Conservation (phyloP, 116 monocot species). For the Dioscorea cayenensis region DNA sequence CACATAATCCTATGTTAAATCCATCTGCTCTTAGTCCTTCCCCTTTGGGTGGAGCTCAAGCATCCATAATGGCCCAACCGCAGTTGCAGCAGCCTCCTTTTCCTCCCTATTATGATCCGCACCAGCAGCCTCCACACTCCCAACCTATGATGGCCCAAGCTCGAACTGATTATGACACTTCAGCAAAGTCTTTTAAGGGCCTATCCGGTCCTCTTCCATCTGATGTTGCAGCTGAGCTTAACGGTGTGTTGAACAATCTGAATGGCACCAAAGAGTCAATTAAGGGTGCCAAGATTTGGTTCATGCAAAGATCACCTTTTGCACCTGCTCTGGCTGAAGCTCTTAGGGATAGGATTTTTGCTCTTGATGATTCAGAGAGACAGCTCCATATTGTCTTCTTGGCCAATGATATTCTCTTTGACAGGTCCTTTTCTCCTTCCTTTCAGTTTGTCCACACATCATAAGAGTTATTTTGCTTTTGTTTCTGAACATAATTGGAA, state of each 20-base stretch:
- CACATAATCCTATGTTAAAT: constrained; percentile 34
- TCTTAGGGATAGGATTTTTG: constrained; percentile 65
- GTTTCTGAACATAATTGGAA: background rate
- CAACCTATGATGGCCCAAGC: constrained; percentile 39
- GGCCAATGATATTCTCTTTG: constrained; percentile 94
- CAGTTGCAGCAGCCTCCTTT: constrained; percentile 49
- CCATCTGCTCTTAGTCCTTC: constrained; percentile 22
- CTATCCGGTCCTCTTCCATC: constrained; percentile 72
- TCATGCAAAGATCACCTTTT: constrained; percentile 89
- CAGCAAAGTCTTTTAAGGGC: constrained; percentile 57
- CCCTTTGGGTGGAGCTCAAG: constrained; percentile 23
- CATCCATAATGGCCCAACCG: constrained; percentile 28
- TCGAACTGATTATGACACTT: constrained; percentile 47
- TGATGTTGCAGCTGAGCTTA: constrained; percentile 82
- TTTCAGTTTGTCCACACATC: background rate
- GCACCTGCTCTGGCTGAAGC: constrained; percentile 88
- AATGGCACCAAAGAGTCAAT: constrained; percentile 93
- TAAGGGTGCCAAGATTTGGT: constrained; percentile 95
- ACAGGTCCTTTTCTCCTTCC: constrained; percentile 42
- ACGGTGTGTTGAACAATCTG: constrained; percentile 46
- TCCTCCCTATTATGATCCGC: constrained; percentile 57
- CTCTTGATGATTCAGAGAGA: constrained; percentile 80
- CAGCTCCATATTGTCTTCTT: constrained; percentile 90
- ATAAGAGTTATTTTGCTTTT: background rate
- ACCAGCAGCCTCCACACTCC: constrained; percentile 34